These are phyloP conservation scores for Corymbia maculata DNA, from an alignment of 345 rosid genomes.

Conservation along the genomic window DNA sequence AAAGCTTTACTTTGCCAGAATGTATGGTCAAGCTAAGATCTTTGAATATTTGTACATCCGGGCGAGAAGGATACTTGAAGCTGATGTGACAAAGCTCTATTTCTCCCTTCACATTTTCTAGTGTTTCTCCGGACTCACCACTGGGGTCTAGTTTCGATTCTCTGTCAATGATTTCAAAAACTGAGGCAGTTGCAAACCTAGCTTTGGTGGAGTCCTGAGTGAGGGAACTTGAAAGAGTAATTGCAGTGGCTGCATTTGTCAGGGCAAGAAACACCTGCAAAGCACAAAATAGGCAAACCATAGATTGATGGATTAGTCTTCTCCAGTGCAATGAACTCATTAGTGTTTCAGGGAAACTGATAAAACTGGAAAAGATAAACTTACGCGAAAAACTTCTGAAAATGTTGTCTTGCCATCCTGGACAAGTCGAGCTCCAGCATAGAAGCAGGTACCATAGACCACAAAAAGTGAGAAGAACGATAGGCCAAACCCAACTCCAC, in stretches of 20 bases:
- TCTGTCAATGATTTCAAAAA: conserved; percentile 16
- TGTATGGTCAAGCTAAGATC: conserved; percentile 33
- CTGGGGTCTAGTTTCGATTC: conserved; percentile 16
- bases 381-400: conserved; percentile 56
- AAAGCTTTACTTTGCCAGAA: conserved; percentile 12
- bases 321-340: background rate
- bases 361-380: background rate
- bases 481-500: conserved; percentile 63
- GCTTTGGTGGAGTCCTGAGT: conserved; percentile 18
- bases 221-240: conserved; percentile 19
- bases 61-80: conserved; percentile 69
- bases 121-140: conserved; percentile 26
- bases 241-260: conserved; percentile 14
- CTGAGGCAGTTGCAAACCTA: conserved; percentile 20
- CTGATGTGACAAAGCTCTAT: conserved; percentile 58
- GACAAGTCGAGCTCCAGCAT: conserved; percentile 68
- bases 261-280: conserved; percentile 23
- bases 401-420: conserved; percentile 40
- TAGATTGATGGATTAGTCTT: background rate
- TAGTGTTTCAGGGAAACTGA: background rate
- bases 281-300: background rate
- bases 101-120: conserved; percentile 53
- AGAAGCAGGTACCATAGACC: conserved; percentile 57
- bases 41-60: conserved; percentile 56
- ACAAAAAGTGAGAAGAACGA: conserved; percentile 46